Base-by-base conservation (phyloP, 306 rosid species). In the Alnus rubra region DNA sequence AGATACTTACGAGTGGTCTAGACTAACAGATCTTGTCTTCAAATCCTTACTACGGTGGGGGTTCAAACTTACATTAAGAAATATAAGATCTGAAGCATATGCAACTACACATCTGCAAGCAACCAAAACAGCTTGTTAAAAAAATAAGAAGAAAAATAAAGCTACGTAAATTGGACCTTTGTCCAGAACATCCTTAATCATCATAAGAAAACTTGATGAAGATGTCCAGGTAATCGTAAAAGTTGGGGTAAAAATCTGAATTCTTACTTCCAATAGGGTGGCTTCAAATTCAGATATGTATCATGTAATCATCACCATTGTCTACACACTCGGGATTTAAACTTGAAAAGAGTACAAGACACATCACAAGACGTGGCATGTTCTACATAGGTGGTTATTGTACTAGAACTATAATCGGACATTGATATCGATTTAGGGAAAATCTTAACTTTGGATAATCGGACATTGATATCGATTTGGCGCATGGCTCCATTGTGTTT, bases 1-100 rank as follows among this genome's bases (percentile, higher is more conserved):
- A 64, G 62, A 72, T 69, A 92, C 98, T 88, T 93, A 95, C 98
- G 97, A 68, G 78, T 95, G 98, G 82, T 95, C 98, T 85, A 95
- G 85, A 82, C 98, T 95, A 82, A 95, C 86, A 71, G 86, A 85
- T 37, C 83, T 88, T 23, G 85, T 37, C 91, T 90, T 95, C 74
- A 88, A 77, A 77, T 82, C 93, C 85, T 77, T 86, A 64, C 74
- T 47, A 15, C 98, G 93, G 78, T 95, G 95, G 70, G 98, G 98
- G 83, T 93, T 92, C 82, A 95, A 8, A 78, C 97, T 84, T 58
- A 90, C 86, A 78, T 83, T 82, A 82, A 90, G 83, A 87, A 95
- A 95, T 77, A 91, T 37, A 70, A 93, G 88, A 88, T 95, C 98
- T 55, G 98, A 95, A 77, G 97, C 59, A 87, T 78, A 95, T 78